Conservation (phyloP, 176 grass and related monocot species). For the Miscanthus lutarioriparius region DNA sequence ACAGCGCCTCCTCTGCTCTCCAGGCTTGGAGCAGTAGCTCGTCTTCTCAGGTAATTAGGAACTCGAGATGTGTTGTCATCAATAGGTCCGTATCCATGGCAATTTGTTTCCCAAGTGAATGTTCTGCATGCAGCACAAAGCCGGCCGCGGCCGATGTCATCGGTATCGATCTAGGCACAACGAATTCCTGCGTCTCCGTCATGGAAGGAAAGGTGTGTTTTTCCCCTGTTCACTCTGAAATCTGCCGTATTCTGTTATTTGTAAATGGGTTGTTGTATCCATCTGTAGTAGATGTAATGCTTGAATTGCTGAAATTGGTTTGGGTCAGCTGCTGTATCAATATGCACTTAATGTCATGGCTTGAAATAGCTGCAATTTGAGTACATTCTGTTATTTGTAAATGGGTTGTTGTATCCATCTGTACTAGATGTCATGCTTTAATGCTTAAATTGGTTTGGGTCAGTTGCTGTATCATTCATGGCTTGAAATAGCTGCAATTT, state of each 20-base stretch:
- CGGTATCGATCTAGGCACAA: slow-evolving; percentile 94
- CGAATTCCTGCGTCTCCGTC: slow-evolving; percentile 83
- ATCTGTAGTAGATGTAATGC: neutral
- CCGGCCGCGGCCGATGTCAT: slow-evolving; percentile 71
- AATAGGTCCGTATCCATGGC: neutral
- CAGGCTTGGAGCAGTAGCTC: slow-evolving; percentile 59
- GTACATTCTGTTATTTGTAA: neutral
- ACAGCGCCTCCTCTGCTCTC: slow-evolving; percentile 45
- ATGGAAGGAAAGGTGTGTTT: slow-evolving; percentile 92
- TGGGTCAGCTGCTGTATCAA: neutral
- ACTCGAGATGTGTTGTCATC: neutral
- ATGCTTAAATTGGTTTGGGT: too few species aligned
- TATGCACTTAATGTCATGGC: neutral
- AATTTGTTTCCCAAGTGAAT: neutral
- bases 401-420: neutral
- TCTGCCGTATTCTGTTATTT: neutral
- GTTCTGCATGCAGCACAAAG: slow-evolving; percentile 58
- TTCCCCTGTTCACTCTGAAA: neutral
- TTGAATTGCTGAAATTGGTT: neutral
- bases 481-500: too few species aligned
- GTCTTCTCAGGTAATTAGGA: slow-evolving; percentile 68
- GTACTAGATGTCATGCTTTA: too few species aligned
- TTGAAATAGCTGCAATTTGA: neutral
- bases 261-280: neutral
- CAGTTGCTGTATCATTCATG: too few species aligned